Conservation (phyloP, 768 basidiomycete genomes). For the Postia placenta region DNA sequence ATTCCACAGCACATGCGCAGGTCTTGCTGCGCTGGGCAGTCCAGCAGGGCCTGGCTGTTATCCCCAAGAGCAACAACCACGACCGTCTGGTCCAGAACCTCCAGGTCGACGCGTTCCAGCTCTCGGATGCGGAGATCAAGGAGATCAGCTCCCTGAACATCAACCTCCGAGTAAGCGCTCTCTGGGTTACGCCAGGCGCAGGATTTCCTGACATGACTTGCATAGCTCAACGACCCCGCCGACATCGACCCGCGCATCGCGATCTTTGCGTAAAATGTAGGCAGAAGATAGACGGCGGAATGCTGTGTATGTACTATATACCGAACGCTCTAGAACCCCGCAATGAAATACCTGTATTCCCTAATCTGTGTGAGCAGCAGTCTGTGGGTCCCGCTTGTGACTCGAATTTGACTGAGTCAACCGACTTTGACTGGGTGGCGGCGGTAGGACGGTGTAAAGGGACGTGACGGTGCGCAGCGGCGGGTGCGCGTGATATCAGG, state of each 20-base stretch:
- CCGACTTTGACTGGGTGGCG: not conserved
- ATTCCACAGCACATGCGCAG: constrained; percentile 32
- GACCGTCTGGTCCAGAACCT: constrained; percentile 40
- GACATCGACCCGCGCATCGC: constrained; percentile 59
- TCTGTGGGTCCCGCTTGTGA: too few relatives aligned
- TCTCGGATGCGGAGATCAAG: constrained; percentile 53
- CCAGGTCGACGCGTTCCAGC: constrained; percentile 38
- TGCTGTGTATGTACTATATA: not conserved
- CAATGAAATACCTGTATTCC: not conserved
- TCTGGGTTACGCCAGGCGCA: not conserved
- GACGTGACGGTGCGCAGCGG: not conserved
- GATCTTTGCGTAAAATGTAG: constrained; percentile 56
- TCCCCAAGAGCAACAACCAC: constrained; percentile 40
- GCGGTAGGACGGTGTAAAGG: not conserved
- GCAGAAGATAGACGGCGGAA: not conserved
- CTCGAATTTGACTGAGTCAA: too few relatives aligned
- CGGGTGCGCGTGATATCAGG: not conserved
- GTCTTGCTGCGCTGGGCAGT: constrained; percentile 46
- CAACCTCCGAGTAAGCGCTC: constrained; percentile 49
- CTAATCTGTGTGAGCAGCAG: too few relatives aligned
- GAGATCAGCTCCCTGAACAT: constrained; percentile 54
- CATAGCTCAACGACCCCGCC: constrained; percentile 63
- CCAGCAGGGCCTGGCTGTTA: constrained; percentile 41
- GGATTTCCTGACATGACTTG: constrained; percentile 7
- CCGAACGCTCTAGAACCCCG: not conserved